phyloP scores from a whole-genome alignment of 768 basidiomycete genomes.

The Tubosaeta sp. region DNA sequence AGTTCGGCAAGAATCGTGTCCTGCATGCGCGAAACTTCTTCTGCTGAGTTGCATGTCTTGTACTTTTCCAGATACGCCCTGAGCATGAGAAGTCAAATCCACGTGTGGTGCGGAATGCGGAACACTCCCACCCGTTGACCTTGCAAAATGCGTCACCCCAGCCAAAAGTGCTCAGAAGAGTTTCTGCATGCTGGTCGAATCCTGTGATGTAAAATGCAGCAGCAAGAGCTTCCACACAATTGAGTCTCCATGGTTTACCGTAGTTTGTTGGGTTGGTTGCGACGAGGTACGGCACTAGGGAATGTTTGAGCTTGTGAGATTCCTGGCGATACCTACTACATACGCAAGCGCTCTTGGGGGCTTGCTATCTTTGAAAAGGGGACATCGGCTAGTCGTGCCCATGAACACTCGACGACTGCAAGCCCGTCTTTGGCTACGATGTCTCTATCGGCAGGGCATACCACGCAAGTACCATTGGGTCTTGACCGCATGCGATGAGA shows the following conservation, averaged over 20 bases:
- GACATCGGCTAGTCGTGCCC: constrained; percentile 93
- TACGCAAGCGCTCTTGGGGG: constrained; percentile 87
- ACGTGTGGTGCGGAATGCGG: neutral
- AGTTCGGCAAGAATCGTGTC: constrained; percentile 67
- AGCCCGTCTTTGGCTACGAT: constrained; percentile 70
- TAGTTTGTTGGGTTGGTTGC: constrained; percentile 98
- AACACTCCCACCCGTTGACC: constrained; percentile 62
- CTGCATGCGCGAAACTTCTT: constrained; percentile 57
- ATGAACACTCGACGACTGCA: constrained; percentile 98
- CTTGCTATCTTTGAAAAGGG: constrained; percentile 92
- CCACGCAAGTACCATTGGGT: constrained; percentile 74
- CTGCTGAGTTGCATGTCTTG: constrained; percentile 59
- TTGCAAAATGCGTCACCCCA: constrained; percentile 89
- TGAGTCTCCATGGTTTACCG: constrained; percentile 93
- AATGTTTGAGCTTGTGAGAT: neutral
- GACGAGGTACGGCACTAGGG: constrained; percentile 85
- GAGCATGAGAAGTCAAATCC: neutral
- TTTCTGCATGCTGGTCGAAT: constrained; percentile 75
- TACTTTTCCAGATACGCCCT: constrained; percentile 65
- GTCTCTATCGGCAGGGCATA: constrained; percentile 82
- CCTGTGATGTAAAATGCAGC: constrained; percentile 95
- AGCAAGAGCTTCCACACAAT: constrained; percentile 92
- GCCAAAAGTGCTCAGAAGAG: constrained; percentile 74
- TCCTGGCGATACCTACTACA: constrained; percentile 38
- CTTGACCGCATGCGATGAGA: constrained; percentile 34